Evolutionary conservation across 352 stramenopile species (phyloP).

Genomic region (Globisporangium recalcitrans): DNA sequence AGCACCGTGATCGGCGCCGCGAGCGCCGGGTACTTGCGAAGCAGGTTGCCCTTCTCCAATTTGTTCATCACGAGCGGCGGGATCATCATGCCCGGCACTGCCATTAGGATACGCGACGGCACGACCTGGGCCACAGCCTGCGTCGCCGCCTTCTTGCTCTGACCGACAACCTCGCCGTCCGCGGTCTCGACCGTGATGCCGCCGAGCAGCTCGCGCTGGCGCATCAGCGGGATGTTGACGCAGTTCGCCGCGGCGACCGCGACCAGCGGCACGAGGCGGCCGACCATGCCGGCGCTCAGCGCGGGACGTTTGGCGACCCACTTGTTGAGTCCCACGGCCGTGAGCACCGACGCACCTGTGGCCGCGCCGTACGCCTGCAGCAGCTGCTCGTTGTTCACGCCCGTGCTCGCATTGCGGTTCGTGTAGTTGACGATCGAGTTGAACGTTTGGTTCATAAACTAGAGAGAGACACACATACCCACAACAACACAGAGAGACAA

Average conservation of each 20-base stretch:
- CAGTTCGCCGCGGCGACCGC: slow-evolving; percentile 85
- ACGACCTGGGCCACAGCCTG: slow-evolving; percentile 81
- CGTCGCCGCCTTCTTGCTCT: slow-evolving; percentile 65
- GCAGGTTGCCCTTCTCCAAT: slow-evolving; percentile 51
- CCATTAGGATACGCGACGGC: slow-evolving; percentile 83
- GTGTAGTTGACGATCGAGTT: slow-evolving; percentile 92
- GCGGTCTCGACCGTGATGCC: slow-evolving; percentile 77
- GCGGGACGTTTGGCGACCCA: slow-evolving; percentile 53
- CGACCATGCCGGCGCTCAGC: slow-evolving; percentile 57
- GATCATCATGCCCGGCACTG: slow-evolving; percentile 81
- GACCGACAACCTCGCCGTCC: slow-evolving; percentile 55
- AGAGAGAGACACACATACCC: slow-evolving; percentile 4
- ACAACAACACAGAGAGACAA: too few relatives aligned
- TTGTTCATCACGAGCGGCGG: slow-evolving; percentile 82
- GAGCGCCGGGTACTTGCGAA: slow-evolving; percentile 63
- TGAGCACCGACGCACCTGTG: slow-evolving; percentile 75
- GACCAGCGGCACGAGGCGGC: slow-evolving; percentile 73
- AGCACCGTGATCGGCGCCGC: slow-evolving; percentile 64
- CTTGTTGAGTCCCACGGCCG: slow-evolving; percentile 73
- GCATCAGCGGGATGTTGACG: slow-evolving; percentile 89
- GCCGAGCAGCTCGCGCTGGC: slow-evolving; percentile 78
- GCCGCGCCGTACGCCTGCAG: slow-evolving; percentile 76
- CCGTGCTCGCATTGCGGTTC: slow-evolving; percentile 88
- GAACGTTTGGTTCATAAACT: slow-evolving; percentile 90
- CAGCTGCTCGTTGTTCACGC: slow-evolving; percentile 73